A percentile compares a stretch with the other conserved stretches of the same genome.
These are phyloP conservation scores for Cystobasidium pallidum DNA, from an alignment of 1,284 basidiomycete genomes.

Conservation along the genomic window DNA sequence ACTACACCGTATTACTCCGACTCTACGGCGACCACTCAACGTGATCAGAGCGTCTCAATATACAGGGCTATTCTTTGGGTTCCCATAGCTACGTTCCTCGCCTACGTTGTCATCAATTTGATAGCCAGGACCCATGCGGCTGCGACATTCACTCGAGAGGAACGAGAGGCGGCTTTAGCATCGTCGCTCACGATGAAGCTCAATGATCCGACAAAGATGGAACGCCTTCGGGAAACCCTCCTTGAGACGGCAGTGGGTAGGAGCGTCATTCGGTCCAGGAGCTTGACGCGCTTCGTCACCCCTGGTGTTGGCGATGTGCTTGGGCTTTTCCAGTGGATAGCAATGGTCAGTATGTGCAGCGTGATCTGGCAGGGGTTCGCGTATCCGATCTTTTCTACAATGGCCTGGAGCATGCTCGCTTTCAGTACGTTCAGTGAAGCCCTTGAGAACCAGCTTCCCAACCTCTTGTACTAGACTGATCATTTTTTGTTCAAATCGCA, in stretches of 20 bases:
- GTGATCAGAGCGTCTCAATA: slow-evolving; percentile 17
- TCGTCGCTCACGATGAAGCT: slow-evolving; percentile 51
- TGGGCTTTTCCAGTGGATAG: slow-evolving; percentile 80
- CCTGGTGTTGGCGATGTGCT: slow-evolving; percentile 90
- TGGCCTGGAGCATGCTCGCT: slow-evolving; percentile 81
- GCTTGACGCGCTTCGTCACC: slow-evolving; percentile 86
- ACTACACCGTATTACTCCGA: slow-evolving; percentile 73
- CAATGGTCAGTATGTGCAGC: slow-evolving; percentile 81
- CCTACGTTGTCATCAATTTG: slow-evolving; percentile 79
- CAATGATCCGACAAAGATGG: slow-evolving; percentile 57
- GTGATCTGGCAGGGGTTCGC: slow-evolving; percentile 91
- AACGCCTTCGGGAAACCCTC: slow-evolving; percentile 75
- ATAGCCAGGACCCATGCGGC: slow-evolving; percentile 79
- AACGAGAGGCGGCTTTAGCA: slow-evolving; percentile 52
- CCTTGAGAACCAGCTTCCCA: not conserved
- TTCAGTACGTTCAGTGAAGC: slow-evolving; percentile 73
- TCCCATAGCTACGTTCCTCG: slow-evolving; percentile 73
- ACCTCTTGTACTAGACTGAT: slow-evolving; percentile 64
- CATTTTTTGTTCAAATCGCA: slow-evolving; percentile 63
- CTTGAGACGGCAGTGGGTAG: slow-evolving; percentile 93
- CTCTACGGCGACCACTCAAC: slow-evolving; percentile 62
- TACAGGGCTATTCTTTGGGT: slow-evolving; percentile 80
- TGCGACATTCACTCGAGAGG: slow-evolving; percentile 55
- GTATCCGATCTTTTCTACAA: slow-evolving; percentile 82
- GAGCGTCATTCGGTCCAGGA: slow-evolving; percentile 78